These are phyloP conservation scores for Sextonia rubra DNA, from an alignment of 164 flowering plant genomes.

Conservation along the genomic window DNA sequence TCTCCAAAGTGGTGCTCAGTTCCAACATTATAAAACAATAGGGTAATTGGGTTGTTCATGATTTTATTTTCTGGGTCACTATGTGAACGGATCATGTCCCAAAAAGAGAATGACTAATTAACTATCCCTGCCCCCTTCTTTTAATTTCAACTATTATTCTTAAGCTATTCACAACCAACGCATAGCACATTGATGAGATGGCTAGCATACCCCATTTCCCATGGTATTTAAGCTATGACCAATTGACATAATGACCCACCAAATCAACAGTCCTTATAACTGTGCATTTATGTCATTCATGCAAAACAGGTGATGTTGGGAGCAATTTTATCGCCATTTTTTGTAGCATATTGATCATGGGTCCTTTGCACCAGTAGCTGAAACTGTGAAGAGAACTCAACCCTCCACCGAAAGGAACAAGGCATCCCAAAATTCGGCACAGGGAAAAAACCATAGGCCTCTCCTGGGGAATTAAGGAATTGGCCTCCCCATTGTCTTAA, in stretches of 20 bases:
- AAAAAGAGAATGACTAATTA: too few relatives aligned
- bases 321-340: too few relatives aligned
- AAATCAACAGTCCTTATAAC: not conserved
- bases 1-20: too few relatives aligned
- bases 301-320: too few relatives aligned
- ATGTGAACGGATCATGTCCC: too few relatives aligned
- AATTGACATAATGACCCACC: not conserved
- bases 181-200: not conserved
- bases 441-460: not conserved
- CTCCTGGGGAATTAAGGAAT: not conserved
- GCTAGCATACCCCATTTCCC: not conserved
- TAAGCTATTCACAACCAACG: not conserved
- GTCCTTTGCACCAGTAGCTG: not conserved
- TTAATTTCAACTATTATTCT: not conserved
- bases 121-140: too few relatives aligned
- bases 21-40: too few relatives aligned
- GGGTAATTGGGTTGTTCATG: too few relatives aligned
- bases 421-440: conserved; percentile 3
- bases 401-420: not conserved
- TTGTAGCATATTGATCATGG: too few relatives aligned
- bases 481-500: not conserved
- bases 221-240: not conserved
- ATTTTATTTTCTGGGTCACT: too few relatives aligned
- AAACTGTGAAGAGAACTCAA: not conserved
- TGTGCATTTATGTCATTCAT: too few relatives aligned